Conservation (phyloP, 257 asterid genomes). For the Coffea eugenioides region DNA sequence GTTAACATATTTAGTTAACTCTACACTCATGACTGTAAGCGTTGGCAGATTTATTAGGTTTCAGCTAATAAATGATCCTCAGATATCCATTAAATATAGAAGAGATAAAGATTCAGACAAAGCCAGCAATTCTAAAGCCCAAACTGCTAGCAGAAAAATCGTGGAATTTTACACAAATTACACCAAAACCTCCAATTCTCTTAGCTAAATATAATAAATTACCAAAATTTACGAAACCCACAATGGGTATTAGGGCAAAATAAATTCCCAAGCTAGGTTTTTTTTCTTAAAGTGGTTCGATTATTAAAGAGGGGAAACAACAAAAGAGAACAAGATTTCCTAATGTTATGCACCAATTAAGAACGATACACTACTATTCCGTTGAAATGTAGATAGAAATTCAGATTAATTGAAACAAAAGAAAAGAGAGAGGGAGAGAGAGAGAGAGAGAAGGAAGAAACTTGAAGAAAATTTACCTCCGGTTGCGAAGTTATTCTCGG, state of each 20-base stretch:
- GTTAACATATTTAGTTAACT: not conserved
- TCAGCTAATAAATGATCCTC: not conserved
- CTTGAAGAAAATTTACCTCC: slow-evolving; percentile 34
- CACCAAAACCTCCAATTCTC: not conserved
- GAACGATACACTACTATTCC: not conserved
- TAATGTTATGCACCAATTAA: not conserved
- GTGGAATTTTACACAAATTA: not conserved
- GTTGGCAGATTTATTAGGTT: not conserved
- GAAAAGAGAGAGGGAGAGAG: no score
- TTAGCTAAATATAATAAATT: not conserved
- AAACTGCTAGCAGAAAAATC: not conserved
- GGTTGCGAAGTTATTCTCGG: slow-evolving; percentile 24
- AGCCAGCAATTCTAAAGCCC: slow-evolving; percentile 1
- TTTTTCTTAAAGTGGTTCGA: not conserved
- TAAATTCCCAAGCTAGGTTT: not conserved
- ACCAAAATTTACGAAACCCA: not conserved
- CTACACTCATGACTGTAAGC: not conserved
- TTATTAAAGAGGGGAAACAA: not conserved
- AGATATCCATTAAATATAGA: not conserved
- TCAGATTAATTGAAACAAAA: not conserved
- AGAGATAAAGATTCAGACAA: not conserved
- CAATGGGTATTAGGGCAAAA: not conserved
- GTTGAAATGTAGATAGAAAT: not conserved
- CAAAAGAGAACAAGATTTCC: not conserved
- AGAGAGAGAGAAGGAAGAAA: not conserved